These are phyloP conservation scores for Penicillium occitanis DNA, from an alignment of 2,329 filamentous ascomycete genomes.

Conservation along the genomic window DNA sequence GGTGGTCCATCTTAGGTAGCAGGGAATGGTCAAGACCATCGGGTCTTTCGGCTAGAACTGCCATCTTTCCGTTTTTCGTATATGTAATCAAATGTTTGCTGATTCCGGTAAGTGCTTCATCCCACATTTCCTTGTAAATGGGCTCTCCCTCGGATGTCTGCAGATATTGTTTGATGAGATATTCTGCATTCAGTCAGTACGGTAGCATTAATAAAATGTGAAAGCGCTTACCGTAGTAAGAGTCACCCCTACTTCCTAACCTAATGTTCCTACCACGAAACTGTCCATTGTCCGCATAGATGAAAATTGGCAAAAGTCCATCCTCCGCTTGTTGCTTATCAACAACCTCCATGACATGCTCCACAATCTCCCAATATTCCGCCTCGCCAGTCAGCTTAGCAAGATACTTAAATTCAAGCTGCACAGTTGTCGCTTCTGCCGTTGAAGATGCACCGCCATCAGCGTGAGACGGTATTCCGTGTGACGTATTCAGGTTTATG, in stretches of 20 bases:
- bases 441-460: slow-evolving; percentile 89
- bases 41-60: slow-evolving; percentile 85
- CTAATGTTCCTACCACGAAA: slow-evolving; percentile 86
- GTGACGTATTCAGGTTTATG: slow-evolving; percentile 75
- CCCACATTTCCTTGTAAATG: slow-evolving; percentile 90
- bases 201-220: not conserved
- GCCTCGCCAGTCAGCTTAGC: slow-evolving; percentile 91
- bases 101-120: slow-evolving; percentile 78
- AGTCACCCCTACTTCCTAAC: slow-evolving; percentile 89
- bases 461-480: slow-evolving; percentile 76
- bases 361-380: slow-evolving; percentile 86
- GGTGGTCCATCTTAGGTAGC: slow-evolving; percentile 93
- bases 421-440: slow-evolving; percentile 85
- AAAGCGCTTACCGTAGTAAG: slow-evolving; percentile 68
- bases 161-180: slow-evolving; percentile 96
- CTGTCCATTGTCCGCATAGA: slow-evolving; percentile 73
- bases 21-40: slow-evolving; percentile 65
- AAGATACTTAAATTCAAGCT: slow-evolving; percentile 96
- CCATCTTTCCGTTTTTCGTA: slow-evolving; percentile 74
- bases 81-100: slow-evolving; percentile 93
- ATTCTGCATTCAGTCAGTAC: slow-evolving; percentile 56
- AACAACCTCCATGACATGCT: slow-evolving; percentile 87
- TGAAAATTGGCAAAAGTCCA: slow-evolving; percentile 87
- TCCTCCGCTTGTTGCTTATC: slow-evolving; percentile 77
- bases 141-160: slow-evolving; percentile 86